Conservation (phyloP, 2,329 filamentous ascomycete species). For the Corinectria fuckeliana region DNA sequence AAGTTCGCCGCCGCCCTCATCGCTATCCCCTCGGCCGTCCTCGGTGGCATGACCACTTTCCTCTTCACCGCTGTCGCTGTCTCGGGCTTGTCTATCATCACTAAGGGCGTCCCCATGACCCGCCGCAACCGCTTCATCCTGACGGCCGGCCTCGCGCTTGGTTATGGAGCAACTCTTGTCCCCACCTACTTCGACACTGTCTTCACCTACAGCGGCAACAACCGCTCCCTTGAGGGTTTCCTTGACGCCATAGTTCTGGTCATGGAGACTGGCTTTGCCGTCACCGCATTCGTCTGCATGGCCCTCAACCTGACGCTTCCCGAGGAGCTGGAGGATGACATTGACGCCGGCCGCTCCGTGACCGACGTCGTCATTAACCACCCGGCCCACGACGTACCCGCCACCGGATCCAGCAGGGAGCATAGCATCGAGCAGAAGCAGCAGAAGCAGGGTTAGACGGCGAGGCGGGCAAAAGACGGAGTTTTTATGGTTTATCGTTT, state of each 20-base stretch:
- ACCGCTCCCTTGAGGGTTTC: constrained; percentile 73
- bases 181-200: constrained; percentile 72
- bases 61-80: constrained; percentile 79
- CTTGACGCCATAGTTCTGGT: constrained; percentile 75
- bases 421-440: constrained; percentile 22
- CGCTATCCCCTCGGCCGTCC: constrained; percentile 71
- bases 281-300: constrained; percentile 76
- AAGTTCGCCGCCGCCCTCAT: constrained; percentile 84
- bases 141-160: constrained; percentile 75
- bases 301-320: constrained; percentile 75
- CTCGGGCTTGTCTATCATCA: constrained; percentile 78
- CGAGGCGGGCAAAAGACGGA: neutral
- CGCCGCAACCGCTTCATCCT: constrained; percentile 83
- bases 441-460: neutral
- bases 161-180: constrained; percentile 73
- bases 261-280: constrained; percentile 76
- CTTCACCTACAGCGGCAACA: constrained; percentile 74
- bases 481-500: neutral
- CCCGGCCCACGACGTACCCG: constrained; percentile 13
- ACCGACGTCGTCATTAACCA: constrained; percentile 27
- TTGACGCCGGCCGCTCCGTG: constrained; percentile 34
- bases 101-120: constrained; percentile 73
- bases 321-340: constrained; percentile 74
- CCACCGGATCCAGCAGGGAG: constrained; percentile 11
- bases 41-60: constrained; percentile 80